Conservation (phyloP, 345 rosid genomes). For the Dimocarpus longan region DNA sequence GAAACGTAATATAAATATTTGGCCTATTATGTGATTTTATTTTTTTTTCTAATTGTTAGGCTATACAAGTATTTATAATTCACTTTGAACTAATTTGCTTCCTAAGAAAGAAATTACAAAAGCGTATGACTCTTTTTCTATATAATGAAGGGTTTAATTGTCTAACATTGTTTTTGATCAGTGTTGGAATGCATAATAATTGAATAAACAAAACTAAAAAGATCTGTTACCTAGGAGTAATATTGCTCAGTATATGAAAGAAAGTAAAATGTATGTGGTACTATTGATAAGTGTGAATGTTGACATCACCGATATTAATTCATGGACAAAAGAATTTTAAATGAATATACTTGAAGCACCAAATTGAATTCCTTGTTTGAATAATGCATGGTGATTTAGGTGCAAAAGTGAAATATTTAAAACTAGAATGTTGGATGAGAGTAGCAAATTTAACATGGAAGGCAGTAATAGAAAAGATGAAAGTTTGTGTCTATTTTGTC, state of each 20-base stretch:
- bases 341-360: too few species aligned
- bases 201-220: background rate
- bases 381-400: too few species aligned
- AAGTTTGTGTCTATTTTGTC: too few species aligned
- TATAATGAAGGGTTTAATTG: background rate
- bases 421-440: too few species aligned
- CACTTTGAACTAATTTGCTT: background rate
- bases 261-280: background rate
- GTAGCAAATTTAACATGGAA: too few species aligned
- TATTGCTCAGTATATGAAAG: background rate
- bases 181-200: background rate
- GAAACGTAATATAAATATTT: background rate
- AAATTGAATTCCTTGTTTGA: too few species aligned
- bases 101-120: background rate
- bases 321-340: too few species aligned
- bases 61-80: background rate
- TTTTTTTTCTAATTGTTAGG: too few species aligned
- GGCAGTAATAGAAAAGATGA: too few species aligned
- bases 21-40: background rate
- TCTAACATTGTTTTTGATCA: background rate
- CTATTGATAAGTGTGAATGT: background rate
- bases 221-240: background rate
- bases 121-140: background rate
- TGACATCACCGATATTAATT: too few species aligned
- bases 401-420: too few species aligned